These are phyloP conservation scores for Pseudofabraea citricarpa DNA, from an alignment of 2,329 filamentous ascomycete species.

Conservation along the genomic window DNA sequence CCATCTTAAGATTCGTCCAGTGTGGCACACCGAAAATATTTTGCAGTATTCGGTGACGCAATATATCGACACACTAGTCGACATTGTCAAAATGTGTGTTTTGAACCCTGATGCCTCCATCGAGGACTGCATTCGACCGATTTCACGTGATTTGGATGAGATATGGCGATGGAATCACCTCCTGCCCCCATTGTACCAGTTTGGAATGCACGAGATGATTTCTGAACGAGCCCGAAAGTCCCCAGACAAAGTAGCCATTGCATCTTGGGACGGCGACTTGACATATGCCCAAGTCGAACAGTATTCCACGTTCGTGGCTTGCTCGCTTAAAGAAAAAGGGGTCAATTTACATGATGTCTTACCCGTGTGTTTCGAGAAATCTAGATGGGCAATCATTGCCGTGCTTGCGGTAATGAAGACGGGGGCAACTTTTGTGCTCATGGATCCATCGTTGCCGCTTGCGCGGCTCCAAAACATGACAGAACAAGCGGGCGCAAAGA, in stretches of 20 bases:
- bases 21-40: conserved; percentile 29
- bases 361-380: conserved; percentile 27
- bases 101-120: conserved; percentile 25
- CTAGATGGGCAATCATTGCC: conserved; percentile 21
- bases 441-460: conserved; percentile 25
- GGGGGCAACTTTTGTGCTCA: conserved; percentile 23
- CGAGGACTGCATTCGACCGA: conserved; percentile 28
- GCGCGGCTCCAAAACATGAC: conserved; percentile 20
- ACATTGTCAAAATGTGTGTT: conserved; percentile 33
- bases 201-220: conserved; percentile 43
- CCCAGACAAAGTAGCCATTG: conserved; percentile 30
- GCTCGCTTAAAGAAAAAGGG: conserved; percentile 11
- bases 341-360: conserved; percentile 14
- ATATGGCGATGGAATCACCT: conserved; percentile 44
- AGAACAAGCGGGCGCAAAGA: conserved; percentile 16
- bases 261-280: conserved; percentile 26
- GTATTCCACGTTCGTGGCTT: conserved; percentile 15
- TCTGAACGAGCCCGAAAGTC: conserved; percentile 30
- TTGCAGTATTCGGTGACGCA: conserved; percentile 35
- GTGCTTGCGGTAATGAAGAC: conserved; percentile 25
- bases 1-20: conserved; percentile 31
- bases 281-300: conserved; percentile 20
- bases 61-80: conserved; percentile 36
- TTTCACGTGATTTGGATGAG: conserved; percentile 34
- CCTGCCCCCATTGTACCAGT: conserved; percentile 36